Conservation (phyloP, 768 basidiomycete species). For the Calocybe gangraenosa region DNA sequence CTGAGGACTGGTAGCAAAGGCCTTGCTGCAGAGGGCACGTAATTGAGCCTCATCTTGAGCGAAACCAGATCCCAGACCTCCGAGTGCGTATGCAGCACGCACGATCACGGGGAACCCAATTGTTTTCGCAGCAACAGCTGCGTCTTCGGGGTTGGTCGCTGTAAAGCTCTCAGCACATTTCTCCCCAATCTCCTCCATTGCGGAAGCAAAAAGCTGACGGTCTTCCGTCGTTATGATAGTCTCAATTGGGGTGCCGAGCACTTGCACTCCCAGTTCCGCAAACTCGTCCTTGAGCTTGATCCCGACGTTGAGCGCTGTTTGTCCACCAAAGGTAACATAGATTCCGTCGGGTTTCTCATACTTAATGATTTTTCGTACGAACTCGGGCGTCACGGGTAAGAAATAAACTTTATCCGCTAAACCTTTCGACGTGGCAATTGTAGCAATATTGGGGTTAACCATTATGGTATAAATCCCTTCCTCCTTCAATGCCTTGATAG, state of each 20-base stretch:
- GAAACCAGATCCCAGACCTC: constrained; percentile 93
- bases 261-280: constrained; percentile 80
- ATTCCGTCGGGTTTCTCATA: constrained; percentile 99
- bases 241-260: constrained; percentile 94
- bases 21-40: constrained; percentile 83
- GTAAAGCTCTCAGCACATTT: constrained; percentile 89
- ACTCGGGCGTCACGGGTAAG: constrained; percentile 96
- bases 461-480: constrained; percentile 99
- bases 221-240: constrained; percentile 98
- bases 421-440: constrained; percentile 95
- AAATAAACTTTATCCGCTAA: constrained; percentile 99
- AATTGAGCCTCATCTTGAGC: constrained; percentile 93
- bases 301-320: constrained; percentile 95
- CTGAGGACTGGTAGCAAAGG: constrained; percentile 96
- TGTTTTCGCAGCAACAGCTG: constrained; percentile 69
- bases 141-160: constrained; percentile 84
- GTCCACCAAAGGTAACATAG: constrained; percentile 97
- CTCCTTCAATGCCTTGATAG: constrained; percentile 98
- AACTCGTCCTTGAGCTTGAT: constrained; percentile 99
- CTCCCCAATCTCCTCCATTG: constrained; percentile 95
- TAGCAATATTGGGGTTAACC: constrained; percentile 98
- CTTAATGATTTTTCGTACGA: constrained; percentile 96
- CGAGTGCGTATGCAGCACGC: constrained; percentile 94
- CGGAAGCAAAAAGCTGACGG: constrained; percentile 86
- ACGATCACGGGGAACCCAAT: constrained; percentile 97